phyloP scores from a whole-genome alignment of 331 rosid genomes.

The Malus hybrid region DNA sequence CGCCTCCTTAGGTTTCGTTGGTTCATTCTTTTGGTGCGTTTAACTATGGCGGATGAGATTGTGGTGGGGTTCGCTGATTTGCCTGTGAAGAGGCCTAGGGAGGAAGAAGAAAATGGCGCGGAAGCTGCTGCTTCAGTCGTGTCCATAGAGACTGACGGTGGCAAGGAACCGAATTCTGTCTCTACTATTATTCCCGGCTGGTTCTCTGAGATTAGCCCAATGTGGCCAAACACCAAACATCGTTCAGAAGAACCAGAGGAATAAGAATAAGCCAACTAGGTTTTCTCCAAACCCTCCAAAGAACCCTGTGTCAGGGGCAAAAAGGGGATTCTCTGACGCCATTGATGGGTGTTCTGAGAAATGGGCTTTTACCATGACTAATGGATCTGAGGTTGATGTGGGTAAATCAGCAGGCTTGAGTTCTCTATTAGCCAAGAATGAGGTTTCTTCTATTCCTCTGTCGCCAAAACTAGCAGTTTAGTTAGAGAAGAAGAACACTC shows the following conservation, averaged over 20 bases:
- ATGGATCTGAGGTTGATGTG: constrained; percentile 55
- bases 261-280: too few relatives aligned
- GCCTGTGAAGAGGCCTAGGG: constrained; percentile 57
- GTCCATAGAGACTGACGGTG: constrained; percentile 29
- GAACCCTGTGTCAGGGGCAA: too few relatives aligned
- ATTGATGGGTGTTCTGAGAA: neutral
- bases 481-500: constrained; percentile 62
- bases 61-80: constrained; percentile 14
- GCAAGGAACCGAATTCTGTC: constrained; percentile 24
- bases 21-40: neutral
- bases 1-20: neutral
- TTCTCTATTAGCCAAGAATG: constrained; percentile 52
- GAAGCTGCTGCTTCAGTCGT: constrained; percentile 10
- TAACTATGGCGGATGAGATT: constrained; percentile 28
- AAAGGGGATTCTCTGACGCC: too few relatives aligned
- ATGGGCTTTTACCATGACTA: constrained; percentile 36
- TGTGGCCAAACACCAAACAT: constrained; percentile 54
- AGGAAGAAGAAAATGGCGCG: constrained; percentile 33
- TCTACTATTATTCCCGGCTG: constrained; percentile 82
- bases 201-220: constrained; percentile 77
- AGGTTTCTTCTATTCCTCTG: constrained; percentile 35
- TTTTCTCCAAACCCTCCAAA: too few relatives aligned
- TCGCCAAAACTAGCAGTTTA: constrained; percentile 25
- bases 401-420: constrained; percentile 32
- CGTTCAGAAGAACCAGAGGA: too few relatives aligned